A percentile compares a stretch with the other conserved stretches of the same genome.
Evolutionary conservation across 768 basidiomycete species (phyloP).

Genomic region (Pleurotus salmoneostramineus): DNA sequence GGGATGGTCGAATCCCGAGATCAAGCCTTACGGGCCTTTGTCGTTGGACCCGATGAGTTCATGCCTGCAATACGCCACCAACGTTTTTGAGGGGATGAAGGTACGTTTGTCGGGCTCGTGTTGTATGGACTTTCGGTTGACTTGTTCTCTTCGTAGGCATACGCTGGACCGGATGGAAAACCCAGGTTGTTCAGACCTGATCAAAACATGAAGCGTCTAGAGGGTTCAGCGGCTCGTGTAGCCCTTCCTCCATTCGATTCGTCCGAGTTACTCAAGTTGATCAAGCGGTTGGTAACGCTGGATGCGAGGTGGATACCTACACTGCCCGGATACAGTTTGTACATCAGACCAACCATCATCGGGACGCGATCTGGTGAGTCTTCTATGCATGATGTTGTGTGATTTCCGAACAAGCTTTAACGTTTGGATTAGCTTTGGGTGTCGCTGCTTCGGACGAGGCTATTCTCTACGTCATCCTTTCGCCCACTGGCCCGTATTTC

Average conservation of each 20-base stretch:
- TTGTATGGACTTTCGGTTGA: not conserved
- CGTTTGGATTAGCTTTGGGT: constrained; percentile 36
- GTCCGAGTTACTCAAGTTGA: constrained; percentile 61
- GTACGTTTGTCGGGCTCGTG: constrained; percentile 16
- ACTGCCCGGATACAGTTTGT: constrained; percentile 71
- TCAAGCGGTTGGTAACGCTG: constrained; percentile 66
- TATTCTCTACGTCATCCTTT: constrained; percentile 69
- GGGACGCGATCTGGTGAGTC: constrained; percentile 40
- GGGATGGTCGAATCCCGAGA: constrained; percentile 72
- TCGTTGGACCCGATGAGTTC: constrained; percentile 65
- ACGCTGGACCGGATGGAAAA: constrained; percentile 66
- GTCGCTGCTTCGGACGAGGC: constrained; percentile 73
- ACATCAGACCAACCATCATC: constrained; percentile 80
- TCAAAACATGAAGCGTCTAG: constrained; percentile 81
- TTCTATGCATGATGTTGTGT: constrained; percentile 31
- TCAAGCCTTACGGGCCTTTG: constrained; percentile 71
- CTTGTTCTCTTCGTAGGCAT: constrained; percentile 43
- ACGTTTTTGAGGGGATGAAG: constrained; percentile 88
- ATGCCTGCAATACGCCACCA: constrained; percentile 86
- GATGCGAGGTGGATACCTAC: constrained; percentile 87
- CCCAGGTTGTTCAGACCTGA: constrained; percentile 80
- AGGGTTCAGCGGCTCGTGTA: constrained; percentile 62
- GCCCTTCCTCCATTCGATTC: constrained; percentile 80
- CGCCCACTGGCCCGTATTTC: constrained; percentile 77
- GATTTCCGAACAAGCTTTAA: not conserved